These are phyloP conservation scores for Aspergillus ostianus DNA, from an alignment of 495 filamentous ascomycete species.

Conservation along the genomic window DNA sequence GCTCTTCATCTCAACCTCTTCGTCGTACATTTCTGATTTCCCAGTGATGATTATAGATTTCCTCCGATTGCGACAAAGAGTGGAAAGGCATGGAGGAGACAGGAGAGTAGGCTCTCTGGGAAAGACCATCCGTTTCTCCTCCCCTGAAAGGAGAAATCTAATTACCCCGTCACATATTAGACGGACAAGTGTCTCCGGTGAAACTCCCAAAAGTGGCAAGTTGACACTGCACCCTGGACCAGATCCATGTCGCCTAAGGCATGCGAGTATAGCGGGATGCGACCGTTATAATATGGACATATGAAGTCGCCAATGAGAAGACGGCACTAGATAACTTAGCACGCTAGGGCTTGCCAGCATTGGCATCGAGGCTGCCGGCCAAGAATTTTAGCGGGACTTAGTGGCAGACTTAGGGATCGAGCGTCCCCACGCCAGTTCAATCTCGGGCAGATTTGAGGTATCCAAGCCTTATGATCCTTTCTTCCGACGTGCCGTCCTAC, in stretches of 20 bases:
- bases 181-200: not conserved
- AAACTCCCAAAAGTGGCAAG: not conserved
- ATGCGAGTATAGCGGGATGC: not conserved
- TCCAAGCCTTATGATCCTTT: not conserved
- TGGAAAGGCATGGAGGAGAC: not conserved
- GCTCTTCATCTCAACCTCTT: slow-evolving; percentile 26
- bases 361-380: not conserved
- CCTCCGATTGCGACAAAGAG: not conserved
- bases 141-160: not conserved
- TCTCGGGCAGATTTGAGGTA: not conserved
- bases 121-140: not conserved
- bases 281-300: not conserved
- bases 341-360: not conserved
- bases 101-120: not conserved
- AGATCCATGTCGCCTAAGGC: not conserved
- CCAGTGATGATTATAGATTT: slow-evolving; percentile 1
- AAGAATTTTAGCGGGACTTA: not conserved
- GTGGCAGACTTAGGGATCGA: not conserved
- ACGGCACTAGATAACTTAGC: not conserved
- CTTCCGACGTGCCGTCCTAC: not conserved
- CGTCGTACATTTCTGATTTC: slow-evolving; percentile 15
- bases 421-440: not conserved
- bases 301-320: slow-evolving; percentile 1
- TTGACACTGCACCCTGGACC: not conserved
- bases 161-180: not conserved